Evolutionary conservation across 2,329 filamentous ascomycete genomes (phyloP), one percentile per base, ranked within the genome.

Genomic region (Volutella citrinella): DNA sequence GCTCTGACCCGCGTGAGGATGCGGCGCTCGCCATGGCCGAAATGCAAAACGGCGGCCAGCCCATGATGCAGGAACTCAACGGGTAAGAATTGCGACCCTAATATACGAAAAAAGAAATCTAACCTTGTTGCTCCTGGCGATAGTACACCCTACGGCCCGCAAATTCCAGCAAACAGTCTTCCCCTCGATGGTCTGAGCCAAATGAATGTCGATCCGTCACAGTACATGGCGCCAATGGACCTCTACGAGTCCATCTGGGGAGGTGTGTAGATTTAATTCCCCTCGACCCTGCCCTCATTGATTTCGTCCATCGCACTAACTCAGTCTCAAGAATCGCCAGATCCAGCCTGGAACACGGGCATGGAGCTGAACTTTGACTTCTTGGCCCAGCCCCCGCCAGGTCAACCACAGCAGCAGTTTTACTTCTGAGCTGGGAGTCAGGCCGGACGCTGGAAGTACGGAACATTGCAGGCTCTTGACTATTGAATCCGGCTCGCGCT

Each of bases 181-280:
- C 56, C 52, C 30, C 53, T 77, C 20, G 57, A 72, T 7, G 70
- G 69, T 27, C 58, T 78, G 30, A 57, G 62, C 30, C 57, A 64
- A 21, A 60, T 77, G 67, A 78, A 65, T 27, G 61, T 76, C 10
- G 78, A 81, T 40, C 74, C 75, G 12, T 65, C 71, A 4, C 64
- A 76, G 20, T 74, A 78, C 45, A 77, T 82, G 68, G 79, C 78
- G 22, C 79, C 79, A 1, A 78, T 83, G 76, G 79, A 83, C 40
- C 60, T 83, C 1, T 83, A 81, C 52, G 78, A 82, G 49, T 80
- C 77, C 5, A 83, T 83, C 27, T 82, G 81, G 63, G 81, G 77
- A 70, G 78, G 78, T 81, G 60, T 56, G 74, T 65, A 12, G n/a
- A n/a, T n/a, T n/a, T n/a, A n/a, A 19, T 19, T 42, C 15, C 14